These are phyloP conservation scores for Mucor ambiguus DNA, from an alignment of 371 early-diverging fungal genomes.

Conservation along the genomic window DNA sequence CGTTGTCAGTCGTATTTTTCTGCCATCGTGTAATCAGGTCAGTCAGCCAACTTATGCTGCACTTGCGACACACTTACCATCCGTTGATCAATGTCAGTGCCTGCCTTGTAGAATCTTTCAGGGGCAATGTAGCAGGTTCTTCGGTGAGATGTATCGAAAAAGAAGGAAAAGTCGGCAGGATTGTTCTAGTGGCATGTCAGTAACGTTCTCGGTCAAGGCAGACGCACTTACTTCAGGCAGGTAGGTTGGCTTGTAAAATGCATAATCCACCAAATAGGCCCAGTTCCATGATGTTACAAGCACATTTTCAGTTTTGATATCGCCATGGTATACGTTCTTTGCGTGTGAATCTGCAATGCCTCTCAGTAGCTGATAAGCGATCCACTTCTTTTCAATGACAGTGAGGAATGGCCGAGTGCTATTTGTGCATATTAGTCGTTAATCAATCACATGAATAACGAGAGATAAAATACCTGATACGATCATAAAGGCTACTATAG, in stretches of 20 bases:
- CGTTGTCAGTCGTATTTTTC: slow-evolving; percentile 39
- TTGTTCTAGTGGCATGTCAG: slow-evolving; percentile 65
- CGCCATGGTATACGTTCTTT: slow-evolving; percentile 42
- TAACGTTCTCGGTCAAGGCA: neutral
- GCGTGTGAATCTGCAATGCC: slow-evolving; percentile 82
- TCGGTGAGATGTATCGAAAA: slow-evolving; percentile 88
- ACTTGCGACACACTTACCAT: slow-evolving; percentile 33
- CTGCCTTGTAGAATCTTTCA: slow-evolving; percentile 87
- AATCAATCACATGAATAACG: neutral
- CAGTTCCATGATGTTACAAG: slow-evolving; percentile 94
- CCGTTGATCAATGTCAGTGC: slow-evolving; percentile 63
- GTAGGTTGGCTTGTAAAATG: slow-evolving; percentile 88
- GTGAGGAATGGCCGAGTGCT: slow-evolving; percentile 94
- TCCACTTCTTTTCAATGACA: slow-evolving; percentile 89
- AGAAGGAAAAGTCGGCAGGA: slow-evolving; percentile 93
- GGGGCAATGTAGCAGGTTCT: slow-evolving; percentile 95
- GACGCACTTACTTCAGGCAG: slow-evolving; percentile 74
- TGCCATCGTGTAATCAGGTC: slow-evolving; percentile 3
- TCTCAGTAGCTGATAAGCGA: slow-evolving; percentile 84
- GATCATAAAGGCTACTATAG: slow-evolving; percentile 89
- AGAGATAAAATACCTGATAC: slow-evolving; percentile 71
- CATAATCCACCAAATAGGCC: slow-evolving; percentile 89
- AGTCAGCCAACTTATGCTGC: neutral
- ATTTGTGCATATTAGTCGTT: neutral
- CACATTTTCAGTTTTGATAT: slow-evolving; percentile 44